Percentiles rank a stretch among this genome's conserved stretches.
These are phyloP conservation scores for Diaporthe longicolla DNA, from an alignment of 2,329 filamentous ascomycete species.

Conservation along the genomic window DNA sequence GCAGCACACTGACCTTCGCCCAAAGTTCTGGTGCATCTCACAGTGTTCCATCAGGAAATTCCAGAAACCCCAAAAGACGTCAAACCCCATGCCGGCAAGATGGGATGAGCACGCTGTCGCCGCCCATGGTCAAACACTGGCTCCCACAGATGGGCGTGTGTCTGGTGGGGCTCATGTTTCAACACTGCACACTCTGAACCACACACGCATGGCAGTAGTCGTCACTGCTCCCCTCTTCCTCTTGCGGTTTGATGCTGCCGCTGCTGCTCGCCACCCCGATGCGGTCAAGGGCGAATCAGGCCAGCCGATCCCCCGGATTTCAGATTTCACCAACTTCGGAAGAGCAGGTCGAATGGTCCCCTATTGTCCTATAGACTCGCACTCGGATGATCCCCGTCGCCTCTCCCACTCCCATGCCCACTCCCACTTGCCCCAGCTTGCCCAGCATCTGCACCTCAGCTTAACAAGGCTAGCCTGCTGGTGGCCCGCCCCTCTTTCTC, in stretches of 20 bases:
- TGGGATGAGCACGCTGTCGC: conserved; percentile 14
- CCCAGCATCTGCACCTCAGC: not conserved
- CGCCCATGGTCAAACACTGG: conserved; percentile 27
- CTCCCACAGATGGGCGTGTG: conserved; percentile 28
- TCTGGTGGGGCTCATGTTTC: conserved; percentile 35
- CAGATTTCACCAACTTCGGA: not conserved
- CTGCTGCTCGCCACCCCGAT: conserved; percentile 17
- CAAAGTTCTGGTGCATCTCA: conserved; percentile 20
- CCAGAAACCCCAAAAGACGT: conserved; percentile 6
- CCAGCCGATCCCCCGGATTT: conserved; percentile 33
- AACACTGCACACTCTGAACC: conserved; percentile 6
- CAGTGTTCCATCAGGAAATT: conserved; percentile 4
- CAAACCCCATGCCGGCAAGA: not conserved
- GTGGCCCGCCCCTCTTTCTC: conserved; percentile 14
- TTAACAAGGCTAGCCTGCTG: not conserved
- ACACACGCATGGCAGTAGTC: not conserved
- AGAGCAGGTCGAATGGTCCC: not conserved
- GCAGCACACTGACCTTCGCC: not conserved
- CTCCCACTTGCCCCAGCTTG: too few species aligned
- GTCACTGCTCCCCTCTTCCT: conserved; percentile 7
- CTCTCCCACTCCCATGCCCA: not conserved
- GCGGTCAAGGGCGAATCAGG: conserved; percentile 25
- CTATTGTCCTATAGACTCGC: not conserved
- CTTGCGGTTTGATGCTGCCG: not conserved
- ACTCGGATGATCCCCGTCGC: conserved; percentile 27